A percentile compares a stretch with the other conserved stretches of the same genome.
Evolutionary conservation across 345 rosid species (phyloP).

Genomic region (Acer yangbiense): DNA sequence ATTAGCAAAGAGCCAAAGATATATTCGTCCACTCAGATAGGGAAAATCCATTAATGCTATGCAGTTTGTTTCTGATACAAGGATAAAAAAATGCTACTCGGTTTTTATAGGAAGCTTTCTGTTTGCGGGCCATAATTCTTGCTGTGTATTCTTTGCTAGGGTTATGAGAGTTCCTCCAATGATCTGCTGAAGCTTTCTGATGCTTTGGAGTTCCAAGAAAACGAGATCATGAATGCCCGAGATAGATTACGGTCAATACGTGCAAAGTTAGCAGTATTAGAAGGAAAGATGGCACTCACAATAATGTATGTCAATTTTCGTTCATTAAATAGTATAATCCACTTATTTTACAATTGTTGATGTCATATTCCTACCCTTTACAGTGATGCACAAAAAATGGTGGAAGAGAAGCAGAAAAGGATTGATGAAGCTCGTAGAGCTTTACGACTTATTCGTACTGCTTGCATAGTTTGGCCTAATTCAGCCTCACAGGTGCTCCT

Average conservation of each 20-base stretch:
- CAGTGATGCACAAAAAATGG: conserved; percentile 75
- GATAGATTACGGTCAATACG: conserved; percentile 74
- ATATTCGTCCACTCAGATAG: not conserved
- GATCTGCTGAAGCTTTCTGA: conserved; percentile 62
- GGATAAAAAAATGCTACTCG: not conserved
- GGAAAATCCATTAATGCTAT: conserved; percentile 4
- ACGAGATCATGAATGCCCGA: conserved; percentile 67
- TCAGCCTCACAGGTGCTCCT: conserved; percentile 80
- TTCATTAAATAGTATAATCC: conserved; percentile 10
- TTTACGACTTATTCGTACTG: conserved; percentile 58
- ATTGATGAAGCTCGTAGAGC: conserved; percentile 67
- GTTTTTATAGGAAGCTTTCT: not conserved
- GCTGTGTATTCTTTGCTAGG: conserved; percentile 33
- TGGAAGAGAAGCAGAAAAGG: conserved; percentile 75
- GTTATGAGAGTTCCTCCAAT: conserved; percentile 32
- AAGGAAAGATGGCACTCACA: conserved; percentile 91
- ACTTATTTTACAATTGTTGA: conserved; percentile 10
- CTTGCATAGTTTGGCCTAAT: conserved; percentile 84
- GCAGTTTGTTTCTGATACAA: not conserved
- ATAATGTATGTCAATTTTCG: conserved; percentile 48
- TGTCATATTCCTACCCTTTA: conserved; percentile 15
- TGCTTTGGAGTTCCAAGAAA: conserved; percentile 87
- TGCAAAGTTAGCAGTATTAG: conserved; percentile 78
- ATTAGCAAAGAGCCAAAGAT: not conserved
- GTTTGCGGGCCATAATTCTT: conserved; percentile 6